phyloP scores from a whole-genome alignment of 2,329 filamentous ascomycete genomes.

The Stromatinia cepivora region DNA sequence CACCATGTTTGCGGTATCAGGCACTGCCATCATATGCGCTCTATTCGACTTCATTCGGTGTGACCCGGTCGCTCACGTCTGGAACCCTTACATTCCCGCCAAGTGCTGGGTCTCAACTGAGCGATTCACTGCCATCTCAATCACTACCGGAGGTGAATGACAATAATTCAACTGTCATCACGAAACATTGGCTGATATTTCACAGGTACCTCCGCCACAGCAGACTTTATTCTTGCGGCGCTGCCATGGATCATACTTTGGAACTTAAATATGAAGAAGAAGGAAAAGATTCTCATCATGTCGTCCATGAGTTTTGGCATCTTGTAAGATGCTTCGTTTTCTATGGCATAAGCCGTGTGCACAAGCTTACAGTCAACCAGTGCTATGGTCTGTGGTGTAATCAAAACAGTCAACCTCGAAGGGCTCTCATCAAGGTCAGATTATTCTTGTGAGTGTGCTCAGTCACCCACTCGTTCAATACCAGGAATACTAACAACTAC shows the following conservation, averaged over 20 bases:
- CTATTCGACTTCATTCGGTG: slow-evolving; percentile 29
- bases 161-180: not conserved
- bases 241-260: slow-evolving; percentile 45
- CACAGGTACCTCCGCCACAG: not conserved
- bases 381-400: not conserved
- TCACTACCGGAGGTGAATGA: not conserved
- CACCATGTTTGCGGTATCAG: slow-evolving; percentile 19
- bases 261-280: slow-evolving; percentile 42
- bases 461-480: not conserved
- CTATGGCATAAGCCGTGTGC: not conserved
- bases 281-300: slow-evolving; percentile 44
- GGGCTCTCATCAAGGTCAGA: not conserved
- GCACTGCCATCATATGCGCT: slow-evolving; percentile 20
- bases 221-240: slow-evolving; percentile 43
- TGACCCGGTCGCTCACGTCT: slow-evolving; percentile 26
- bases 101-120: slow-evolving; percentile 25
- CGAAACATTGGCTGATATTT: not conserved
- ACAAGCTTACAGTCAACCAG: not conserved
- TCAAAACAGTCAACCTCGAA: not conserved
- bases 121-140: slow-evolving; percentile 21
- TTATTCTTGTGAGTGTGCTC: not conserved
- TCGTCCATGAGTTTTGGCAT: slow-evolving; percentile 42
- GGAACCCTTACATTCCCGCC: slow-evolving; percentile 24
- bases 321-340: not conserved
- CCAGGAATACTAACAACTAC: not conserved